Evolutionary conservation across 345 rosid genomes (phyloP).

Genomic region (Eucalyptus albens): DNA sequence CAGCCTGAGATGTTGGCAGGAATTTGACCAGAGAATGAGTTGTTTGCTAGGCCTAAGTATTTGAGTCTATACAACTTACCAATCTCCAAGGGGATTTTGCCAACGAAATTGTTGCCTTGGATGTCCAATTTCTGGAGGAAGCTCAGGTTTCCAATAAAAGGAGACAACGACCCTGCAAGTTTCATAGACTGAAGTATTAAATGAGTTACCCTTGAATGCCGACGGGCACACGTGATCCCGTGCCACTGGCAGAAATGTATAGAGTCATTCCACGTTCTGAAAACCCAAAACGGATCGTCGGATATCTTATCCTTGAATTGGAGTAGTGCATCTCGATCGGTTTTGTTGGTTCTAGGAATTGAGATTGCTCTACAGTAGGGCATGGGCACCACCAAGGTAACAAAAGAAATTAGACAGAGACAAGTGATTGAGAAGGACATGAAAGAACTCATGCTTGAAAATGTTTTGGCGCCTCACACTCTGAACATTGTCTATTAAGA

Average conservation of each 20-base stretch:
- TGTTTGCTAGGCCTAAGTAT: neutral
- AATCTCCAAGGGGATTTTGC: neutral
- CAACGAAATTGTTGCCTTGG: neutral
- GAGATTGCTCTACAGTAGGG: too few species aligned
- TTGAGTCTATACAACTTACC: neutral
- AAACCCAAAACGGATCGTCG: neutral
- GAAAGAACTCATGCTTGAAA: too few species aligned
- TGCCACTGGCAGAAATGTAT: neutral
- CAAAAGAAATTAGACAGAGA: too few species aligned
- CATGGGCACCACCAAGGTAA: too few species aligned
- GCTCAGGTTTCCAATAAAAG: neutral
- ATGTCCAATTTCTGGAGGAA: neutral
- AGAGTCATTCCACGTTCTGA: neutral
- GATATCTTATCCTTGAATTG: neutral
- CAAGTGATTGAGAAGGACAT: too few species aligned
- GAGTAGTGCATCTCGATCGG: neutral
- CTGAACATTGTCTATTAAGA: too few species aligned
- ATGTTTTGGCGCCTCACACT: rapidly evolving
- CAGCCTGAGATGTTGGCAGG: too few species aligned
- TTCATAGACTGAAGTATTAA: neutral
- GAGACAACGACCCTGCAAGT: neutral
- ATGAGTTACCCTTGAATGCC: neutral
- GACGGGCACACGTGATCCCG: neutral
- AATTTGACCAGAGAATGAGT: neutral
- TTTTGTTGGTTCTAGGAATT: neutral